Percentiles rank a stretch among this genome's conserved stretches.
Conservation (phyloP, 164 flowering plant genomes). For the Aristolochia contorta region DNA sequence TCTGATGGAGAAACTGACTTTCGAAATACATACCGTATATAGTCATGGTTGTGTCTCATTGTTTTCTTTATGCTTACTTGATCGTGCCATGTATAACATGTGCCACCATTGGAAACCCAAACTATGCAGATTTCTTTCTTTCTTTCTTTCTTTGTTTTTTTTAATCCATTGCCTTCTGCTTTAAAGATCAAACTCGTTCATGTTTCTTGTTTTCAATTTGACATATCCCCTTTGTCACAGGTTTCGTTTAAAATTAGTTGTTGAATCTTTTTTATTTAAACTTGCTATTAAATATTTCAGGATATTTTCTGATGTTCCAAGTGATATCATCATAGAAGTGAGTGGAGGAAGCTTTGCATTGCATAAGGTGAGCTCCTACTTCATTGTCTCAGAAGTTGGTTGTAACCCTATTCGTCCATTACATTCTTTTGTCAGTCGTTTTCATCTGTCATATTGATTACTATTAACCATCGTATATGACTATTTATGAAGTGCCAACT, state of each 20-base stretch:
- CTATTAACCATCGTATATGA: too few species aligned
- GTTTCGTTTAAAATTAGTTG: not conserved
- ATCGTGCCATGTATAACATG: not conserved
- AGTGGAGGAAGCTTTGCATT: conserved; percentile 48
- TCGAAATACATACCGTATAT: too few species aligned
- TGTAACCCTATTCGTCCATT: not conserved
- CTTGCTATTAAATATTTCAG: conserved; percentile 24
- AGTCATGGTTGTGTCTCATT: too few species aligned
- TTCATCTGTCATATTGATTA: not conserved
- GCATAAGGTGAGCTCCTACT: conserved; percentile 47
- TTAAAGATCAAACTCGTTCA: not conserved
- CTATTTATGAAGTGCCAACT: too few species aligned
- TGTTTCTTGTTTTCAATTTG: not conserved
- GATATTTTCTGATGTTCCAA: conserved; percentile 77
- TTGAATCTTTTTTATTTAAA: not conserved
- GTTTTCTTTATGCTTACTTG: too few species aligned
- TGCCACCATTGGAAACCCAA: not conserved
- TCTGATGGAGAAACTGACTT: too few species aligned
- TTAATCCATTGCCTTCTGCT: not conserved
- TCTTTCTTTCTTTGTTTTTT: too few species aligned
- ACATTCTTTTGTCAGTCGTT: not conserved
- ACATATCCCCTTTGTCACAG: not conserved
- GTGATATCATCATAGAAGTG: conserved; percentile 73
- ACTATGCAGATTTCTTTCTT: not conserved
- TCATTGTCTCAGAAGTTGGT: not conserved